Percentiles rank a stretch among this genome's conserved stretches.
phyloP scores from a whole-genome alignment of 2,329 filamentous ascomycete genomes.

The Colletotrichum sp. region DNA sequence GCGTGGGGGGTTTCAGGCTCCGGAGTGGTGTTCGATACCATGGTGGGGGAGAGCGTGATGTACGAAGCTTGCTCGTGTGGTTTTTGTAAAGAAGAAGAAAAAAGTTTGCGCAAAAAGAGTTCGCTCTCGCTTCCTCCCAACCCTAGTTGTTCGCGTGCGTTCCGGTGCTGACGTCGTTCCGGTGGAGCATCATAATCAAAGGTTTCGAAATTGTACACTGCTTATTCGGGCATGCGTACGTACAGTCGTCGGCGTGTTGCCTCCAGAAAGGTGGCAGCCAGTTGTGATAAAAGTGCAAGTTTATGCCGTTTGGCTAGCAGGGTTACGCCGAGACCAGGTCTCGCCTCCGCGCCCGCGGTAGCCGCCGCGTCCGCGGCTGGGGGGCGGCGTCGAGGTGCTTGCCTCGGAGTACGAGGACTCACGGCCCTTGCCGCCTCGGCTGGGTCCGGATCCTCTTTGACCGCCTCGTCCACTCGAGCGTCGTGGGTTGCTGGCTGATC shows the following conservation, averaged over 20 bases:
- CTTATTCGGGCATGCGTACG: not conserved
- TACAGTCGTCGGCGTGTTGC: not conserved
- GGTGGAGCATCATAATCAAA: not conserved
- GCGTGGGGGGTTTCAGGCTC: not conserved
- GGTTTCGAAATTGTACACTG: not conserved
- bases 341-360: slow-evolving; percentile 45
- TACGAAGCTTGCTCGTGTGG: not conserved
- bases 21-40: not conserved
- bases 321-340: slow-evolving; percentile 40
- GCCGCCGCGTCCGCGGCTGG: slow-evolving; percentile 38
- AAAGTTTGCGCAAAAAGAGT: slow-evolving; percentile 1
- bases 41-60: not conserved
- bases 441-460: slow-evolving; percentile 18
- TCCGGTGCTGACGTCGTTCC: not conserved
- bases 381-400: slow-evolving; percentile 23
- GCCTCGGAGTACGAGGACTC: slow-evolving; percentile 20
- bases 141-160: not conserved
- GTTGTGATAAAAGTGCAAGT: not conserved
- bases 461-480: slow-evolving; percentile 24
- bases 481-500: slow-evolving; percentile 35
- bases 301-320: slow-evolving; percentile 17
- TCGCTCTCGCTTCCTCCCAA: slow-evolving; percentile 4
- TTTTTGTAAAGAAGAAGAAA: not conserved
- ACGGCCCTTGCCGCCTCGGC: slow-evolving; percentile 23
- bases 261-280: not conserved